These are phyloP conservation scores for Solanum hybrid DNA, from an alignment of 305 asterid genomes.

Conservation along the genomic window DNA sequence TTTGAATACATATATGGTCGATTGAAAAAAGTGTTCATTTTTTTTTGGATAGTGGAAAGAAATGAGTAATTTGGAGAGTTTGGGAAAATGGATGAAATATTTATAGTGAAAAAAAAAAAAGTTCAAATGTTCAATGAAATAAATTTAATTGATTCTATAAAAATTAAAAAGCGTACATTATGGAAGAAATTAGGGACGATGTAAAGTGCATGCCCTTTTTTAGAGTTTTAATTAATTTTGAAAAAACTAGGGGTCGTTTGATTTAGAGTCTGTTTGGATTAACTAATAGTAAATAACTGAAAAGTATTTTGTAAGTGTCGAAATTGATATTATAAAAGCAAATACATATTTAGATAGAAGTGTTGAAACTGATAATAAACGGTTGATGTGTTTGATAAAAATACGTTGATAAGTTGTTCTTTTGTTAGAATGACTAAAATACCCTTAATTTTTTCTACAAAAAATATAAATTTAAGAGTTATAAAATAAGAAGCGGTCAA, in stretches of 20 bases:
- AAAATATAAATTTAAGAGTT: background rate
- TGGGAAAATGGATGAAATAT: background rate
- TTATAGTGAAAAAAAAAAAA: background rate
- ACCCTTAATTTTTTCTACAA: background rate
- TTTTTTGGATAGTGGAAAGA: background rate
- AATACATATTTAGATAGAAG: background rate
- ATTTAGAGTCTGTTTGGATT: background rate
- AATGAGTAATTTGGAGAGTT: background rate
- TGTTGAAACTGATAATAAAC: background rate
- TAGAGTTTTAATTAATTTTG: background rate
- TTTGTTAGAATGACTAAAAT: background rate
- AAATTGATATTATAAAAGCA: background rate
- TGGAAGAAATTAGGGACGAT: background rate
- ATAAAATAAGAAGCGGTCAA: too few species aligned
- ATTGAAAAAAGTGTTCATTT: background rate
- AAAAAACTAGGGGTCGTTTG: background rate
- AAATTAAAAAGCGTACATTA: background rate
- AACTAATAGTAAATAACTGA: background rate
- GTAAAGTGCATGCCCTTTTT: background rate
- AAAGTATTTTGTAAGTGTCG: background rate
- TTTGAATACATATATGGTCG: conserved; percentile 28
- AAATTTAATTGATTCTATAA: background rate
- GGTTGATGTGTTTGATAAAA: background rate
- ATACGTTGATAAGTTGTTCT: background rate
- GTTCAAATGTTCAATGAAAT: background rate